phyloP scores from a whole-genome alignment of 768 basidiomycete species.

The Butyriboletus loyo region DNA sequence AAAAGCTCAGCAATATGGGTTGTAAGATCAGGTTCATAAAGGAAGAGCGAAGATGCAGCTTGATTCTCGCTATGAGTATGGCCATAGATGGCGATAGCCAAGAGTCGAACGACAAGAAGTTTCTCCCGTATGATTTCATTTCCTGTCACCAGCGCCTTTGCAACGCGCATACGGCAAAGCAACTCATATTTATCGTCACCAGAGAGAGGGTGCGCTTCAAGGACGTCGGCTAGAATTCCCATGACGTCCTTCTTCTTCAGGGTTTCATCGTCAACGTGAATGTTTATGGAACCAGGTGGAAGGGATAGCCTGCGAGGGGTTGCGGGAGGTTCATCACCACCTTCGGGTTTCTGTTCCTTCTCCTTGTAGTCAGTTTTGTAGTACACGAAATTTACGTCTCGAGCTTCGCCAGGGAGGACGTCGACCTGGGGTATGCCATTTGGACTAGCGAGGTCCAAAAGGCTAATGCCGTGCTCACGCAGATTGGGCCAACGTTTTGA shows the following conservation, averaged over 20 bases:
- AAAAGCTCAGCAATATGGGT: slow-evolving; percentile 85
- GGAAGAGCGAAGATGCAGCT: slow-evolving; percentile 78
- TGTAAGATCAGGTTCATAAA: slow-evolving; percentile 93
- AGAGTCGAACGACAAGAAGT: slow-evolving; percentile 73
- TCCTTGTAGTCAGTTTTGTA: slow-evolving; percentile 61
- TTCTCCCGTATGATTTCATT: slow-evolving; percentile 68
- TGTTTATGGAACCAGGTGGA: slow-evolving; percentile 48
- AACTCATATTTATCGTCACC: slow-evolving; percentile 86
- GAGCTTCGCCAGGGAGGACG: slow-evolving; percentile 65
- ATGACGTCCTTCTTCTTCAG: slow-evolving; percentile 63
- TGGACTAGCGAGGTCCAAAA: slow-evolving; percentile 66
- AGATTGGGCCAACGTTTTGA: slow-evolving; percentile 82
- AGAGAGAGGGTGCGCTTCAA: slow-evolving; percentile 67
- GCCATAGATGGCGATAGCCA: slow-evolving; percentile 89
- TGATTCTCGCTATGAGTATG: slow-evolving; percentile 80
- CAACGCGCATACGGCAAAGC: slow-evolving; percentile 79
- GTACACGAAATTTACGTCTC: slow-evolving; percentile 79
- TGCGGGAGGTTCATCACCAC: slow-evolving; percentile 39
- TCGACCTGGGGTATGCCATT: slow-evolving; percentile 53
- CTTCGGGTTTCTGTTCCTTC: slow-evolving; percentile 46
- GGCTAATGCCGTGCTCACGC: slow-evolving; percentile 74
- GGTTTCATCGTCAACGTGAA: slow-evolving; percentile 62
- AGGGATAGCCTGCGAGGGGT: slow-evolving; percentile 49
- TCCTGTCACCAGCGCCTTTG: slow-evolving; percentile 61
- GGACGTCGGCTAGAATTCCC: slow-evolving; percentile 70